Evolutionary conservation across 306 rosid species (phyloP), one percentile per base, ranked within the genome.

Genomic region (Trifolium subterraneum): DNA sequence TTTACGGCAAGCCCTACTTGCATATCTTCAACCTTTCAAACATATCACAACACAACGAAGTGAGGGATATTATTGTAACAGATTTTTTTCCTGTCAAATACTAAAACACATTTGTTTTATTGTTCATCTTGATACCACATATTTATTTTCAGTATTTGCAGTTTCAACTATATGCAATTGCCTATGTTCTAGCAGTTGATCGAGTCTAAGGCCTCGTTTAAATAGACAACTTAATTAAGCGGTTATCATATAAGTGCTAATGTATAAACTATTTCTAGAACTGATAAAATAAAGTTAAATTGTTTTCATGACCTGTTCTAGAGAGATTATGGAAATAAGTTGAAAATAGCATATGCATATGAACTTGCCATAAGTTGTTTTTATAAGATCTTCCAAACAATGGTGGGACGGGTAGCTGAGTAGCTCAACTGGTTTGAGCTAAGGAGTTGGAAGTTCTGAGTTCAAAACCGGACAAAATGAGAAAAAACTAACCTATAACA

Each of bases 21-120:
- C 90, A 89, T 73, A 55, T 88, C 91, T 80, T 88, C 73, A 82
- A 88, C 94, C 98, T 94, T 80, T 76, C 78, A 80, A 60, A 70
- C 73, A 81, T 67, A 73, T 3, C 39, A 64, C 72, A 70, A 10
- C 44, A 75, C 65, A 73, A 38, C 39, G 38, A 13, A 61, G 63
- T 70, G 59, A 85, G 59, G 62, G 9, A 63, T 25, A 72, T 63
- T 22, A 16, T 36, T 58, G 25, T 19, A 31, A 45, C 67, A 68
- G 23, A 41, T 9, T 51, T 79, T 79, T 52, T 62, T 63, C 73
- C 54, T 18, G 31, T 66, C 71, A 39, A 56, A 56, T 50, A 38
- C 52, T 36, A 41, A 62, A 65, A 68, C 16, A 11, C 15, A 59
- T 60, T 27, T 68, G 58, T 33, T 44, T 42, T 25, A 59, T 14